Evolutionary conservation across 176 grass and related monocot genomes (phyloP).

Genomic region (Oryza australiensis): DNA sequence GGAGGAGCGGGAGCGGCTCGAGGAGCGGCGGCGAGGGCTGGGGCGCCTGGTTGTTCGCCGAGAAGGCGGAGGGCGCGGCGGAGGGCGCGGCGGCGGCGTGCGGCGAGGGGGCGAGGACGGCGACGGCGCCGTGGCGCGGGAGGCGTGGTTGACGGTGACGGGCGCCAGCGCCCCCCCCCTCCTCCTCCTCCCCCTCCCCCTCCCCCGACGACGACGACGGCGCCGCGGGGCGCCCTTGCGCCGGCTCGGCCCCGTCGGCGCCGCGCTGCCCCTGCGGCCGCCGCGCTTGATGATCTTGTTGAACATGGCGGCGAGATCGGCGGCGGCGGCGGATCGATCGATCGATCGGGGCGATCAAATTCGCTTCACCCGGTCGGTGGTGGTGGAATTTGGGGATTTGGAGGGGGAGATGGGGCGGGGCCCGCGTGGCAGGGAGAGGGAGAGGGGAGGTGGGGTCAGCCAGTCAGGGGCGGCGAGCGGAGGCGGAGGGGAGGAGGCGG

Average conservation of each 20-base stretch:
- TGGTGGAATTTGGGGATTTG: conserved; percentile 52
- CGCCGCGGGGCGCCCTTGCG: conserved; percentile 6
- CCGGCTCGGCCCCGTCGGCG: conserved; percentile 46
- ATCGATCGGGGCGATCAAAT: conserved; percentile 27
- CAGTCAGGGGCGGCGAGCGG: conserved; percentile 38
- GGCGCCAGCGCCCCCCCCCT: conserved; percentile 19
- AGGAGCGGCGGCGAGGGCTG: conserved; percentile 50
- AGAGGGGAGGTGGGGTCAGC: conserved; percentile 36
- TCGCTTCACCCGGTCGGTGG: neutral
- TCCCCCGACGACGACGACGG: conserved; percentile 47
- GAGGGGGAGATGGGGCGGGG: conserved; percentile 25
- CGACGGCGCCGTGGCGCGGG: conserved; percentile 47
- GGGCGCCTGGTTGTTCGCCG: neutral
- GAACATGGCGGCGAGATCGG: conserved; percentile 58
- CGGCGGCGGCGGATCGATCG: conserved; percentile 24
- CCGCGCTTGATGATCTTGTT: conserved; percentile 94
- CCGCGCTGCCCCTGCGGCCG: conserved; percentile 60
- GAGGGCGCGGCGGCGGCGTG: conserved; percentile 21
- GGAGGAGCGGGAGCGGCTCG: conserved; percentile 75
- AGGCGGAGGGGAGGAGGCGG: conserved; percentile 24
- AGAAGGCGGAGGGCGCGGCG: neutral
- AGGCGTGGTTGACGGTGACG: conserved; percentile 83
- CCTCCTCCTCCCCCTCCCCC: neutral
- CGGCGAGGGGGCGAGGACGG: conserved; percentile 46
- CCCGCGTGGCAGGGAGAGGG: neutral